These are phyloP conservation scores for Meredithiella fracta DNA, from an alignment of 2,329 filamentous ascomycete species.

Conservation along the genomic window DNA sequence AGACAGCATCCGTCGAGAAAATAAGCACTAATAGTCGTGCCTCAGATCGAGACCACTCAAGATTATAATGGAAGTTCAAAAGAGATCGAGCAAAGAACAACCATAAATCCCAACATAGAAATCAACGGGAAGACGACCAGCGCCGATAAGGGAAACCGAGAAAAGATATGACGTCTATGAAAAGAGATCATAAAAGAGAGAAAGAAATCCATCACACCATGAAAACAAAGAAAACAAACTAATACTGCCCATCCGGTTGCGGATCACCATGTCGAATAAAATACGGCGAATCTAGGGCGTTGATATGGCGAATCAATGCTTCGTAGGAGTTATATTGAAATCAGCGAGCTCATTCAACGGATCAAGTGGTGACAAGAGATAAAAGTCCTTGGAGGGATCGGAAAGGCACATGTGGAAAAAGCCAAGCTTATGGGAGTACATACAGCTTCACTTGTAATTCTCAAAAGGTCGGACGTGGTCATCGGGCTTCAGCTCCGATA, in stretches of 20 bases:
- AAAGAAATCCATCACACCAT: neutral
- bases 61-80: no score
- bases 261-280: slow-evolving; percentile 13
- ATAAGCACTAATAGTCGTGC: no score
- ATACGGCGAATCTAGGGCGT: slow-evolving; percentile 12
- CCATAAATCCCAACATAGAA: no score
- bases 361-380: slow-evolving; percentile 27
- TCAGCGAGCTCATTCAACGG: slow-evolving; percentile 24
- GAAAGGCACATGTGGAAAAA: slow-evolving; percentile 27
- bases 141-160: no score
- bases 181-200: neutral
- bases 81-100: no score
- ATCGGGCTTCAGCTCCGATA: neutral
- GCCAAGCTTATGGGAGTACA: slow-evolving; percentile 28
- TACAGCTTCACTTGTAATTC: slow-evolving; percentile 25
- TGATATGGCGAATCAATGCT: slow-evolving; percentile 17
- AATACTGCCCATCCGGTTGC: slow-evolving; percentile 15
- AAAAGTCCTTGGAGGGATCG: slow-evolving; percentile 26
- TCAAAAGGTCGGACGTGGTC: slow-evolving; percentile 31
- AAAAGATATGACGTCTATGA: neutral
- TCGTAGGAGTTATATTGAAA: slow-evolving; percentile 21
- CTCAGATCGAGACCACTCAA: no score
- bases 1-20: no score
- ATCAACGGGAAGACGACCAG: no score
- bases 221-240: neutral